Evolutionary conservation across 2,329 filamentous ascomycete species (phyloP), one percentile per base, ranked within the genome.

Genomic region (Colletotrichum sp.): DNA sequence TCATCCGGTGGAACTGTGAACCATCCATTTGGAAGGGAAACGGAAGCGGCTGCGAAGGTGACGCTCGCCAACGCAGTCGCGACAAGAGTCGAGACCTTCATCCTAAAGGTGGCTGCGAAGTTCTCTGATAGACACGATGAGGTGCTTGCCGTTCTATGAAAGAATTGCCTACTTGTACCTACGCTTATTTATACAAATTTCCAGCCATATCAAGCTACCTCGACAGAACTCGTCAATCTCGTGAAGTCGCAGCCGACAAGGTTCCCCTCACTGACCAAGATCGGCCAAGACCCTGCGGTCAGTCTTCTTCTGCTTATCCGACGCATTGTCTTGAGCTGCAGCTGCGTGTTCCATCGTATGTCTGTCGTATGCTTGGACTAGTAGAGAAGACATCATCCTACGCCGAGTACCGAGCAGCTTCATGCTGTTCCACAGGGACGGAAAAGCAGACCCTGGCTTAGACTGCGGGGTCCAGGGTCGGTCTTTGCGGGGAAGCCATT

Each of bases 11-110:
- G 18, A n/a, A 76, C 69, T 30, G 75, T 60, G 60, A 75, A 77
- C 75, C 75, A 77, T 24, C 75, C 75, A 24, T 64, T 70, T 4
- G 75, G 75, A 26, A 77, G 73, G 7, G 72, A 74, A 34, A 72
- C 66, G 32, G 69, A 70, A 16, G 75, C 75, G 5, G 65, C 59
- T 6, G 72, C 64, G 26, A 69, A 52, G 18, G 64, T 15, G 61
- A 66, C 66, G 55, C 61, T 48, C 60, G 69, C 68, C 34, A 72
- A 69, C 57, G 73, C 64, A 15, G 65, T 30, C 59, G 61, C 16
- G 24, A 66, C 52, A 24, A 73, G 21, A 36, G 59, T 18, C 2
- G 59, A 60, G 36, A 71, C 16, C 34, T 39, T 74, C 72, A 74
- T 74, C 26, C 3, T 39, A 15, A 34, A 63, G 18, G 15, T n/a